Conservation (phyloP, 768 basidiomycete genomes). For the Xerocomus potaroensis region DNA sequence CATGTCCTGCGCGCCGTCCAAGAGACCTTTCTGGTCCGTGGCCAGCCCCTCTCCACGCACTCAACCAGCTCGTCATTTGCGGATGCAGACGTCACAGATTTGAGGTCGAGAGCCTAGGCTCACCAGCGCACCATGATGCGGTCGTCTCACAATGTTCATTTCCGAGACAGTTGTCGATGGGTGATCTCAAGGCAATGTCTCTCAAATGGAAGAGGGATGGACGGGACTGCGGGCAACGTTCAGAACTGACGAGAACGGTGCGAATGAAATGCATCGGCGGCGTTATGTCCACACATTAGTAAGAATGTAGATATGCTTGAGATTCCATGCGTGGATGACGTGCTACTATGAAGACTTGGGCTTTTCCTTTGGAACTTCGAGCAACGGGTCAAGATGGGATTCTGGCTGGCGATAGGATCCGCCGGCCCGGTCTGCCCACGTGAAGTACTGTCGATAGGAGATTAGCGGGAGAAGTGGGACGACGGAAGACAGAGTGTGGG, state of each 20-base stretch:
- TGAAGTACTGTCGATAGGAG: constrained; percentile 74
- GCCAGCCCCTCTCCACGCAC: too few species aligned
- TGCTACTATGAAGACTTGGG: not conserved
- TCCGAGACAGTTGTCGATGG: too few species aligned
- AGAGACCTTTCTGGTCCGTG: too few species aligned
- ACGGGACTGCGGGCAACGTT: not conserved
- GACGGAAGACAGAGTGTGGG: constrained; percentile 44
- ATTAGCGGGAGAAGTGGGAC: constrained; percentile 16
- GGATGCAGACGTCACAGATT: too few species aligned
- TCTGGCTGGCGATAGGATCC: constrained; percentile 89
- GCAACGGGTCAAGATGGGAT: constrained; percentile 77
- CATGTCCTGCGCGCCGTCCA: too few species aligned
- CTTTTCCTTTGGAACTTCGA: constrained; percentile 46
- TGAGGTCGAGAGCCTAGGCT: too few species aligned
- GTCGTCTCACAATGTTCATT: not conserved
- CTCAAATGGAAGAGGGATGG: too few species aligned
- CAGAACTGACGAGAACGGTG: not conserved
- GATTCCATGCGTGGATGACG: constrained; percentile 1
- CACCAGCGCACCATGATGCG: too few species aligned
- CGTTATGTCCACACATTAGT: constrained; percentile 17
- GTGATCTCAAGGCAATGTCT: too few species aligned
- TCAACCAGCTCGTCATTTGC: too few species aligned
- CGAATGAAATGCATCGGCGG: constrained; percentile 1
- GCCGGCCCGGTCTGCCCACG: constrained; percentile 82
- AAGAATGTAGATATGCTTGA: constrained; percentile 15